Evolutionary conservation across 768 basidiomycete species (phyloP), one percentile per base, ranked within the genome.

Genomic region (Boletus reticuloceps): DNA sequence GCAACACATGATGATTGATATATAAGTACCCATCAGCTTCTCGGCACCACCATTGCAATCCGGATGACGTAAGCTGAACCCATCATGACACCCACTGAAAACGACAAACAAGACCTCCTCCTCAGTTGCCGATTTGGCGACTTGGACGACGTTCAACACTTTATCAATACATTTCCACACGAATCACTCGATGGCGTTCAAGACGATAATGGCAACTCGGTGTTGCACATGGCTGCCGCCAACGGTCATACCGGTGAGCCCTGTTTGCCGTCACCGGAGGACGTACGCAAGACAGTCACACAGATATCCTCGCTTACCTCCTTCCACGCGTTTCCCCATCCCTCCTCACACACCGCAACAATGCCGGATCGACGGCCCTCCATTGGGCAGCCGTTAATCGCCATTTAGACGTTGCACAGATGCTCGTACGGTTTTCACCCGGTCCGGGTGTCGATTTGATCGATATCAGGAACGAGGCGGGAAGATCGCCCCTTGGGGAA

Each of bases 361-460:
- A 69, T 29, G 79, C 89, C 0, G 79, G 84, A 49, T 95, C 94
- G 25, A 95, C 91, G 3, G 80, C 95, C 8, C 72, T 97, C 7
- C 95, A 98, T 65, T 97, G 94, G 94, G 94, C 94, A 0, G 83
- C 89, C 3, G 70, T 94, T 39, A 98, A 97, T 69, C 75, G 80
- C 3, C 94, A 95, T 61, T 80, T 96, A 4, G 66, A 71, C 8
- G 67, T 85, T 45, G 78, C 80, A 1, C 78, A 85, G 67, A 77
- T 74, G 36, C 81, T 93, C 31, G 81, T 92, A 12, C 70, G 77
- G 49, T 79, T 77, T 59, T 73, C 80, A 0, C 64, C 60, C 20
- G 86, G 87, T 0, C 84, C 85, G 2, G 84, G 93, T 1, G 69
- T 79, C 27, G 78, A 79, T 64, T 72, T 87, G 59, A 93, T 92